Percentiles rank a stretch among this genome's conserved stretches.
These are phyloP conservation scores for Cucumis sativus DNA, from an alignment of 306 rosid species.

Conservation along the genomic window Cucumber_9930_V3 NC_026660.2:22845501-22846000, in stretches of 20 bases:
- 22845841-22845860: not conserved
- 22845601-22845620: not conserved
- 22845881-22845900: not conserved
- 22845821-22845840: not conserved
- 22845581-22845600: not conserved
- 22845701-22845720: not conserved
- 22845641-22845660: not conserved
- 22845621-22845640: not conserved
- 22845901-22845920: not conserved
- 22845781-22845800: not conserved
- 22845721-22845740: not conserved
- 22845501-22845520: not conserved
- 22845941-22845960: not conserved
- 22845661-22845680: not conserved
- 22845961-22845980: not conserved
- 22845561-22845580: not conserved
- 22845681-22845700: not conserved
- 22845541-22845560: not conserved
- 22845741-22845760: not conserved
- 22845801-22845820: not conserved
- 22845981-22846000: conserved; percentile 12
- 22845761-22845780: not conserved
- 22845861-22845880: not conserved
- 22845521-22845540: not conserved
- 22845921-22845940: not conserved